Evolutionary conservation across 2,329 filamentous ascomycete genomes (phyloP).

Genomic region (Paecilomyces sp.): DNA sequence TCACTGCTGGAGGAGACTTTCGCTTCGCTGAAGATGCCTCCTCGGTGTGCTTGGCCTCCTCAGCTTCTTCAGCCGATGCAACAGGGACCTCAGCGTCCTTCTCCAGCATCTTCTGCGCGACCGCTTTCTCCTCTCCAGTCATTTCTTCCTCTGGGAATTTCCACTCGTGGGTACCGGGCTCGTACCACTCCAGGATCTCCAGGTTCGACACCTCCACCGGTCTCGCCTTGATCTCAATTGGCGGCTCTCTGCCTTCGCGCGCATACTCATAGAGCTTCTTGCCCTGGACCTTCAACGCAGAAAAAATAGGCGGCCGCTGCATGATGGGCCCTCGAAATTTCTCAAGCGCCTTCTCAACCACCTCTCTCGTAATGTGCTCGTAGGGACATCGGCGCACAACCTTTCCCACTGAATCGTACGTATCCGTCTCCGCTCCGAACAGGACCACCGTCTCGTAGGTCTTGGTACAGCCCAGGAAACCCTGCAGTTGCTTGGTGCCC

Average conservation of each 20-base stretch:
- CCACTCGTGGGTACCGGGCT: conserved; percentile 72
- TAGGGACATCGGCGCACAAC: conserved; percentile 68
- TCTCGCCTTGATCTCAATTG: conserved; percentile 73
- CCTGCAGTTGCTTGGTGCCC: conserved; percentile 73
- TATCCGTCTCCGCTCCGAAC: conserved; percentile 88
- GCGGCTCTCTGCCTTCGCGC: conserved; percentile 77
- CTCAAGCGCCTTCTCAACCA: conserved; percentile 68
- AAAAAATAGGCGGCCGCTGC: conserved; percentile 89
- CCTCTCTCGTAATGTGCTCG: conserved; percentile 70
- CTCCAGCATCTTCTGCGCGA: conserved; percentile 61
- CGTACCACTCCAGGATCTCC: conserved; percentile 75
- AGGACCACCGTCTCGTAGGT: conserved; percentile 83
- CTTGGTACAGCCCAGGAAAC: conserved; percentile 85
- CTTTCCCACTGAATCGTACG: conserved; percentile 81
- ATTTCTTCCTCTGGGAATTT: conserved; percentile 76
- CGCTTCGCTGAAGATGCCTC: conserved; percentile 21
- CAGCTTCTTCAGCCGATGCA: conserved; percentile 20
- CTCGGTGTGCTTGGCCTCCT: conserved; percentile 11
- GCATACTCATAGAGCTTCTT: conserved; percentile 97
- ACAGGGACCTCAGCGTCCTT: conserved; percentile 23
- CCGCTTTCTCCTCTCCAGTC: conserved; percentile 63
- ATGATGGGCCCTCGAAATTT: conserved; percentile 75
- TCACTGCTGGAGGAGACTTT: conserved; percentile 25
- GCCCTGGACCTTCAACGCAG: conserved; percentile 84
- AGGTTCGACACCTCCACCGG: conserved; percentile 71